Percentiles rank a stretch among this genome's conserved stretches.
phyloP scores from a whole-genome alignment of 371 early-diverging fungal genomes.

The Gilbertella persicaria region DNA sequence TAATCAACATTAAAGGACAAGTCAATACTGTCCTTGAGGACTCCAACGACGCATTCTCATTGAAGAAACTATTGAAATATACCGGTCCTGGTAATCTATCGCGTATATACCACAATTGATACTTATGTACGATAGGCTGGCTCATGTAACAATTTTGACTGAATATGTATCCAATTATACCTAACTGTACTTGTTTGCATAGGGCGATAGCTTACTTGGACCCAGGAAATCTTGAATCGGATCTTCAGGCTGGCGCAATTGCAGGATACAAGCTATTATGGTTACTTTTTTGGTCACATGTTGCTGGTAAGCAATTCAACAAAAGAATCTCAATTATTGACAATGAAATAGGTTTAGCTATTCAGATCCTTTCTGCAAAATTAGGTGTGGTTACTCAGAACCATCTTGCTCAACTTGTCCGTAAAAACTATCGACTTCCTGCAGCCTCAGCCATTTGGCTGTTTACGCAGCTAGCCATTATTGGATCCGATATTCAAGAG shows the following conservation, averaged over 20 bases:
- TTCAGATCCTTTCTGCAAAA: constrained; percentile 68
- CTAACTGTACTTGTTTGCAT: constrained; percentile 8
- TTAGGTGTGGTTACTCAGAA: constrained; percentile 74
- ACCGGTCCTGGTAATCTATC: constrained; percentile 52
- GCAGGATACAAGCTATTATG: constrained; percentile 69
- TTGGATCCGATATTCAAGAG: constrained; percentile 76
- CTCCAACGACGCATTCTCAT: constrained; percentile 30
- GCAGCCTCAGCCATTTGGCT: constrained; percentile 55
- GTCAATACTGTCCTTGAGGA: constrained; percentile 34
- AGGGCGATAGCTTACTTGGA: constrained; percentile 77
- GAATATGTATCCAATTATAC: background rate
- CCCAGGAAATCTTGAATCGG: constrained; percentile 76
- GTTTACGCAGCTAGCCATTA: constrained; percentile 74
- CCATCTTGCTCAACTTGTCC: constrained; percentile 66
- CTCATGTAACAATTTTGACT: constrained; percentile 32
- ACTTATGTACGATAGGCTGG: constrained; percentile 39
- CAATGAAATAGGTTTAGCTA: constrained; percentile 47
- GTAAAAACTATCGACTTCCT: constrained; percentile 48
- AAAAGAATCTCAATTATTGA: background rate
- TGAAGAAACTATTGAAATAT: constrained; percentile 48
- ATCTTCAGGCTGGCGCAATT: constrained; percentile 68
- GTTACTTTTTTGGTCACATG: constrained; percentile 67
- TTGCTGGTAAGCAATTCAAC: constrained; percentile 30
- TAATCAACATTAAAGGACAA: constrained; percentile 34
- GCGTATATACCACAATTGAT: background rate